Conservation (phyloP, 768 basidiomycete genomes). For the Asterophora lycoperdoides region DNA sequence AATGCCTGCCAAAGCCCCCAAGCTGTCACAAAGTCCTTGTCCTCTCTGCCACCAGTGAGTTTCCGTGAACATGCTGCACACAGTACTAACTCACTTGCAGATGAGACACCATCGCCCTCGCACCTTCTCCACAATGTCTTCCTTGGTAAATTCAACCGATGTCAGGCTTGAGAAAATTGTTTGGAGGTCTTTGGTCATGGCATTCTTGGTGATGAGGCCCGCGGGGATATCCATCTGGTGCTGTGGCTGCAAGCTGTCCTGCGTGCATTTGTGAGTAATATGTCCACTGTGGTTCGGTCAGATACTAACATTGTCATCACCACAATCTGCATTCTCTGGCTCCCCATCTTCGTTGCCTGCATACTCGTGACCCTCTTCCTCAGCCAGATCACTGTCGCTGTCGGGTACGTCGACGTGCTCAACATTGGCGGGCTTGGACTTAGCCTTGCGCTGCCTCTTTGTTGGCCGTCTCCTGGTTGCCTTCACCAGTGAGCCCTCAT, state of each 20-base stretch:
- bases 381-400: too few relatives aligned
- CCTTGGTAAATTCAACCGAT: conserved; percentile 8
- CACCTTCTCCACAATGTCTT: neutral
- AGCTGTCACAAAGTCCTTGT: neutral
- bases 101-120: neutral
- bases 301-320: conserved; percentile 12
- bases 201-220: neutral
- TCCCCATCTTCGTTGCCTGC: too few relatives aligned
- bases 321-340: neutral
- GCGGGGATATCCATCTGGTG: neutral
- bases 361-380: too few relatives aligned
- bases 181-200: neutral
- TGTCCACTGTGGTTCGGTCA: conserved; percentile 3
- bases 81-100: neutral
- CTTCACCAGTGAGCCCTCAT: too few relatives aligned
- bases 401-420: too few relatives aligned
- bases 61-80: neutral
- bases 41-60: neutral
- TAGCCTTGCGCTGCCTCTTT: too few relatives aligned
- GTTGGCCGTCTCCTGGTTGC: too few relatives aligned
- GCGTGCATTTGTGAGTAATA: conserved; percentile 12
- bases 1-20: neutral
- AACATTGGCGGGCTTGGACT: too few relatives aligned
- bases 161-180: conserved; percentile 6
- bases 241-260: neutral